phyloP scores from a whole-genome alignment of 257 asterid species.

The Solanum dulcamara region DNA sequence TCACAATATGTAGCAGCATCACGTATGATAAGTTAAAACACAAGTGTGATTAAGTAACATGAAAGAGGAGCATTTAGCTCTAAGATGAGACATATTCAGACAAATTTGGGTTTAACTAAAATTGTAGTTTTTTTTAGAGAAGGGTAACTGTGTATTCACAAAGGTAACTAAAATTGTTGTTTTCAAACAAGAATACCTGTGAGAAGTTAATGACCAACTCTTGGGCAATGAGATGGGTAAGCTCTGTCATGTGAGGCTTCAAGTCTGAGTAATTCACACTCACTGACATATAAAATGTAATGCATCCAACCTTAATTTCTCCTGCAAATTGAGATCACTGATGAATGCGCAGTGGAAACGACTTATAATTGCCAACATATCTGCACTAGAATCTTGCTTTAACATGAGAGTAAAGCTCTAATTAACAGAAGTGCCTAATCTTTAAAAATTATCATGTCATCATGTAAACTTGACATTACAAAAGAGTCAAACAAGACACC shows the following conservation, averaged over 20 bases:
- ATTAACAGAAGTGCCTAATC: not conserved
- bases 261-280: conserved; percentile 47
- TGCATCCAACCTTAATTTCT: conserved; percentile 34
- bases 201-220: conserved; percentile 48
- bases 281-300: conserved; percentile 58
- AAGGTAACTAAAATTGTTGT: not conserved
- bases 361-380: not conserved
- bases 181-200: conserved; percentile 49
- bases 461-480: not conserved
- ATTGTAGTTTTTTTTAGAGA: conserved; percentile 2
- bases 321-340: conserved; percentile 40
- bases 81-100: not conserved
- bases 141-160: too few species aligned
- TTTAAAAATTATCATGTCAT: not conserved
- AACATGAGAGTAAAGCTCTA: not conserved
- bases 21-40: not conserved
- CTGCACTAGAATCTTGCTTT: not conserved
- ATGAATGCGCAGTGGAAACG: not conserved
- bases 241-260: conserved; percentile 74
- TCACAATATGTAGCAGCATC: conserved; percentile 9
- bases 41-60: conserved; percentile 6
- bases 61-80: not conserved
- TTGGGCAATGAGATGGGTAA: conserved; percentile 43
- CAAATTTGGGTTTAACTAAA: not conserved
- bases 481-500: not conserved